Evolutionary conservation across 495 filamentous ascomycete species (phyloP), one percentile per base, ranked within the genome.

Genomic region (Xylaria sp.): DNA sequence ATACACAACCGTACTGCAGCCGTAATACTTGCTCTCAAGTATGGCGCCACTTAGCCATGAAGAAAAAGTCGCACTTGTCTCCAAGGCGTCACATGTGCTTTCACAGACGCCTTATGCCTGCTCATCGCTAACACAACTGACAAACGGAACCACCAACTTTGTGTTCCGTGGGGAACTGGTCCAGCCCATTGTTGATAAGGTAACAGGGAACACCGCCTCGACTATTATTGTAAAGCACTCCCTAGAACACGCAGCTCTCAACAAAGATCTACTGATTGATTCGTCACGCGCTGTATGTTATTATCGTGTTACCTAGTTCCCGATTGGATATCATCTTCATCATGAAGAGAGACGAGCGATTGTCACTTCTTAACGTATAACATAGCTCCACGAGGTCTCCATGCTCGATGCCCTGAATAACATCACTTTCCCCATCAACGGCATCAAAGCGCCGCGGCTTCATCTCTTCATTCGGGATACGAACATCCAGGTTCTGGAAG

Each of bases 141-240:
- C 80, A 44, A 84, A 84, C 19, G 84, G 85, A 46, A 84, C 81
- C 17, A 82, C 82, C 65, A 87, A 88, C 71, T 88, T 85, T 61
- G 81, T 86, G 17, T 88, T 85, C 68, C 80, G 82, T n/a, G 85
- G 84, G 2, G 68, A 55, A 52, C 75, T 82, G 8, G 33, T 71
- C 2, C 73, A 68, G 9, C 76, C 62, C 24, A 53, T 59, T 43
- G 41, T 21, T 26, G 31, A 44, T 35, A n/a, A 53, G 17, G 46
- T 7, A 5, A 67, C 29, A 0, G 63, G 35, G 17, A 53, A 24
- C 9, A 31, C 17, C 4, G 41, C 41, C 2, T 29, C 40, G 7
- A 67, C 63, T 26, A n/a, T 87, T 26, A 76, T 87, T n/a, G 77
- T 87, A 40, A 87, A 87, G 69, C 83, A 87, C 74, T 77, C 82